These are phyloP conservation scores for Leccinum variabile DNA, from an alignment of 1,284 basidiomycete genomes.

Conservation along the genomic window DNA sequence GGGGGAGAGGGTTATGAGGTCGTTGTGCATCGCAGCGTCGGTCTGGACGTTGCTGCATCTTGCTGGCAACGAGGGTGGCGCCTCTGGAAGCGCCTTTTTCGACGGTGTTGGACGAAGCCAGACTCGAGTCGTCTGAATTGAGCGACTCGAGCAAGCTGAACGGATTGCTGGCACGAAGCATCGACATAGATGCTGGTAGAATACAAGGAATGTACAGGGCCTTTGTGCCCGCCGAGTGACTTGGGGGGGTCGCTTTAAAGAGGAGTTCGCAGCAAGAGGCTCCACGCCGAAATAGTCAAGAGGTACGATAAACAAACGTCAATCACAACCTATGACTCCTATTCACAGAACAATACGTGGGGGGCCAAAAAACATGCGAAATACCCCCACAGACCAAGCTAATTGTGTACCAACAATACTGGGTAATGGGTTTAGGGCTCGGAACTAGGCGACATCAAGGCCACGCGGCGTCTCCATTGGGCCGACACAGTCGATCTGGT, in stretches of 20 bases:
- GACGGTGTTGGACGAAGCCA: neutral
- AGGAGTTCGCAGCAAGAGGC: neutral
- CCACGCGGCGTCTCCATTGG: constrained; percentile 20
- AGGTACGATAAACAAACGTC: constrained; percentile 22
- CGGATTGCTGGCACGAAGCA: constrained; percentile 10
- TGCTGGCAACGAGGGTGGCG: neutral
- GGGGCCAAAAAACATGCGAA: neutral
- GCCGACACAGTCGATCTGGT: constrained; percentile 30
- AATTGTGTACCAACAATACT: neutral
- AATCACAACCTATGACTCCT: constrained; percentile 9
- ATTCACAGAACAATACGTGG: neutral
- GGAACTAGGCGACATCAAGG: constrained; percentile 11
- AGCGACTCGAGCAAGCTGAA: constrained; percentile 6
- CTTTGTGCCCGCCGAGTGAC: neutral
- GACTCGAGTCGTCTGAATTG: neutral
- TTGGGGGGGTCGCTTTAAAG: neutral
- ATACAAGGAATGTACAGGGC: neutral
- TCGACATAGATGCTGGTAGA: constrained; percentile 9
- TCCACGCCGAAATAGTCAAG: neutral
- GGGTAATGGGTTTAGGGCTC: constrained; percentile 13
- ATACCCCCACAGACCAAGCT: neutral
- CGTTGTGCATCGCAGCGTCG: neutral
- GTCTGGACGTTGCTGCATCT: constrained; percentile 4
- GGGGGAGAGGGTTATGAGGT: neutral
- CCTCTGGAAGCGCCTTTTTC: neutral